A percentile compares a stretch with the other conserved stretches of the same genome.
Evolutionary conservation across 768 basidiomycete species (phyloP).

Genomic region (Vararia minispora): DNA sequence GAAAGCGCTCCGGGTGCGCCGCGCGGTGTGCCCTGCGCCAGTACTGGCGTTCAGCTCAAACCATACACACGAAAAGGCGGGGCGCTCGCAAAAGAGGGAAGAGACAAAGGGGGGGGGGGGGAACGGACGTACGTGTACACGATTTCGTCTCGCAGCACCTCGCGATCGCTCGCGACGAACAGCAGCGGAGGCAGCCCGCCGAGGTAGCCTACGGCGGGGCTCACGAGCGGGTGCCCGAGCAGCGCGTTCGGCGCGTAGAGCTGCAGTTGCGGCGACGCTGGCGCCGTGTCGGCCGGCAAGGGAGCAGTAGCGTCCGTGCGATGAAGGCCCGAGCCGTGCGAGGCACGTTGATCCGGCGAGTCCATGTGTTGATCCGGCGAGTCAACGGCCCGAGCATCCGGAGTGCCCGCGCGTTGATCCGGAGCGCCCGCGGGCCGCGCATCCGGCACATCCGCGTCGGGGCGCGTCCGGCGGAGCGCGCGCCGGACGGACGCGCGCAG

Average conservation of each 20-base stretch:
- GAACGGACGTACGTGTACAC: slow-evolving; percentile 76
- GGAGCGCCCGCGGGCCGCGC: too few relatives aligned
- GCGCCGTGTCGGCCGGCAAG: too few relatives aligned
- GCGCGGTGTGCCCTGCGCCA: slow-evolving; percentile 79
- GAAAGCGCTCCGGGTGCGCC: slow-evolving; percentile 65
- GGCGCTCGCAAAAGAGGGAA: too few relatives aligned
- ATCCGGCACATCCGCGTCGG: neutral
- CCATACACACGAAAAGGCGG: too few relatives aligned
- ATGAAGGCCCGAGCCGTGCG: too few relatives aligned
- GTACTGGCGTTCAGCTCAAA: neutral
- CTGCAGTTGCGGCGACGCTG: slow-evolving; percentile 73
- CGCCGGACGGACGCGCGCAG: slow-evolving; percentile 53
- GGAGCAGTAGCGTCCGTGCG: too few relatives aligned
- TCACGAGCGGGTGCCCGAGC: slow-evolving; percentile 72
- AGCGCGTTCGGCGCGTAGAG: slow-evolving; percentile 76
- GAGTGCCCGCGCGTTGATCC: too few relatives aligned
- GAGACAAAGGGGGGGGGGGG: too few relatives aligned
- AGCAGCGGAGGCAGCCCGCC: slow-evolving; percentile 86
- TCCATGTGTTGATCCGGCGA: too few relatives aligned
- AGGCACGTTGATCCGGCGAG: too few relatives aligned
- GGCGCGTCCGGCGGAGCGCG: slow-evolving; percentile 30
- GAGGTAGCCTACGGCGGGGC: slow-evolving; percentile 69
- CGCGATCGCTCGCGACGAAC: slow-evolving; percentile 79
- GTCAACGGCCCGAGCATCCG: too few relatives aligned
- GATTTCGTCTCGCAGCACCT: slow-evolving; percentile 87